Conservation (phyloP, 306 rosid genomes). For the Ochetophila trinervis region DNA sequence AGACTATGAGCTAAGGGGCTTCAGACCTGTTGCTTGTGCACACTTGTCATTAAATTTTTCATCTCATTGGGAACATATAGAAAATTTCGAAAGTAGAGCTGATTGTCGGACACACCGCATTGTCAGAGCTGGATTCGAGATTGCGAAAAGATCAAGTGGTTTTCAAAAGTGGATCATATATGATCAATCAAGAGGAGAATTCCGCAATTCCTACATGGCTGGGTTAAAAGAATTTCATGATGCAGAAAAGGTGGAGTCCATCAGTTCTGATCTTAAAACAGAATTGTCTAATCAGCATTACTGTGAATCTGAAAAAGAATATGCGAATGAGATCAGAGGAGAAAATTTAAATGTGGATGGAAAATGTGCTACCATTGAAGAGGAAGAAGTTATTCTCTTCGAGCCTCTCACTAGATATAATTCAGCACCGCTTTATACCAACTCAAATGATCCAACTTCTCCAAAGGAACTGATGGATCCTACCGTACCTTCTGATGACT, state of each 20-base stretch:
- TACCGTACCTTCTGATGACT: conserved; percentile 53
- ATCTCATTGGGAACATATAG: conserved; percentile 46
- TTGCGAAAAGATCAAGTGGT: conserved; percentile 48
- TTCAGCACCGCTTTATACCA: conserved; percentile 60
- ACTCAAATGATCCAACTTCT: conserved; percentile 33
- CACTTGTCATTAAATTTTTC: conserved; percentile 60
- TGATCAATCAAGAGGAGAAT: conserved; percentile 33
- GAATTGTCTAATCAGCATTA: conserved; percentile 25
- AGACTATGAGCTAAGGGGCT: conserved; percentile 91
- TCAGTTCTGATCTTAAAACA: conserved; percentile 18
- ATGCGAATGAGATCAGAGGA: conserved; percentile 22
- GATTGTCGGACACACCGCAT: conserved; percentile 62
- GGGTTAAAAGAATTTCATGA: conserved; percentile 38
- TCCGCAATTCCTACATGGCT: conserved; percentile 10
- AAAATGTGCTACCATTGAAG: conserved; percentile 47
- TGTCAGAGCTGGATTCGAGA: conserved; percentile 52
- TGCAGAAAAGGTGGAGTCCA: conserved; percentile 30
- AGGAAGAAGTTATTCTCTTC: conserved; percentile 94
- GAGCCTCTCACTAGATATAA: conserved; percentile 78
- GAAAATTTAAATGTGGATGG: conserved; percentile 28
- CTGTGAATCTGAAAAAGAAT: conserved; percentile 19
- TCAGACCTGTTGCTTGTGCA: conserved; percentile 49
- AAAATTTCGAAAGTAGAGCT: conserved; percentile 47
- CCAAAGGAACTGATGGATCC: conserved; percentile 42
- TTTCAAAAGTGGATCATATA: conserved; percentile 50